Evolutionary conservation across 208 protist species (phyloP).

Genomic region (Angomonas ambiguus): DNA sequence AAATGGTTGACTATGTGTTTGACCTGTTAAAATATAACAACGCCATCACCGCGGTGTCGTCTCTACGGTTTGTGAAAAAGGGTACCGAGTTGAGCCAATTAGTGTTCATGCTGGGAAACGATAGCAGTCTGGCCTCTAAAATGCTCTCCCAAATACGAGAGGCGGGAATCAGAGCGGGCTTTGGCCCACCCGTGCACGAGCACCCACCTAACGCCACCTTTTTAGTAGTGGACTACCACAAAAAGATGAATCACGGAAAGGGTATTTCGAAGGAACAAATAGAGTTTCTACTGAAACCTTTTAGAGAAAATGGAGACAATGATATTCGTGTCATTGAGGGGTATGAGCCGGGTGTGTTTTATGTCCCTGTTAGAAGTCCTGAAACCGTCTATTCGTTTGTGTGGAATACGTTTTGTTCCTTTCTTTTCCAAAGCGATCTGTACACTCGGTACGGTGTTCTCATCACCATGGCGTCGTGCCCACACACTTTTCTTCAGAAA

Average conservation of each 20-base stretch:
- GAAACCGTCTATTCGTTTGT: conserved; percentile 72
- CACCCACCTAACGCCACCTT: conserved; percentile 76
- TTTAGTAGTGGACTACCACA: conserved; percentile 63
- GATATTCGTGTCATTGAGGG: conserved; percentile 74
- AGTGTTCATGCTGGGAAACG: conserved; percentile 64
- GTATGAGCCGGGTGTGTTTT: conserved; percentile 76
- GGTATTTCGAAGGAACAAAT: conserved; percentile 69
- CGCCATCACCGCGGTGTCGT: conserved; percentile 66
- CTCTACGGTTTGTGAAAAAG: conserved; percentile 75
- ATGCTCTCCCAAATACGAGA: conserved; percentile 51
- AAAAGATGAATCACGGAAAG: conserved; percentile 33
- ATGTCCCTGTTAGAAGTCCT: conserved; percentile 66
- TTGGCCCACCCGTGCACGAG: conserved; percentile 36
- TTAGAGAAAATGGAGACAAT: conserved; percentile 23
- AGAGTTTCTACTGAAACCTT: conserved; percentile 44
- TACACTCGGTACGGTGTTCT: conserved; percentile 74
- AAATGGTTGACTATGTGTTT: conserved; percentile 80
- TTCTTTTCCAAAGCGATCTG: conserved; percentile 55
- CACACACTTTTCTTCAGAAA: conserved; percentile 68
- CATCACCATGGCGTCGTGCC: conserved; percentile 74
- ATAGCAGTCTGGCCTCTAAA: conserved; percentile 39
- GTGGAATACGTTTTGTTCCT: conserved; percentile 76
- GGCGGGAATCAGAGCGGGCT: conserved; percentile 53
- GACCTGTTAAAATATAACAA: conserved; percentile 64
- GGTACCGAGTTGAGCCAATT: conserved; percentile 67